phyloP scores from a whole-genome alignment of 2,329 filamentous ascomycete genomes.

The Scopulariopsis brevicaulis region DNA sequence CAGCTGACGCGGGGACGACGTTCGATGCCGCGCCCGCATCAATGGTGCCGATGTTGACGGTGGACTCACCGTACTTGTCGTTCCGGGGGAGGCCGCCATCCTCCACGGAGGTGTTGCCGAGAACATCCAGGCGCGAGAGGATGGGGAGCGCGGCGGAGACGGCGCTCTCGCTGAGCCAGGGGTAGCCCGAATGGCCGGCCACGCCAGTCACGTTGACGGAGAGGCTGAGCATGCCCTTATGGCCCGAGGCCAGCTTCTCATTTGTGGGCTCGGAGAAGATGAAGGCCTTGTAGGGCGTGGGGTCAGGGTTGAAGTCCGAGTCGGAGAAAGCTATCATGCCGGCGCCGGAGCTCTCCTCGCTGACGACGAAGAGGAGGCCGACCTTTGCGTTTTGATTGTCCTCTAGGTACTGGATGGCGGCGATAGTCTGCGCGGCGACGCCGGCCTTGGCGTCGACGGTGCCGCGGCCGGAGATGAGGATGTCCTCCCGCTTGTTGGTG shows the following conservation, averaged over 20 bases:
- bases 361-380: conserved; percentile 57
- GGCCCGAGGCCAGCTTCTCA: conserved; percentile 73
- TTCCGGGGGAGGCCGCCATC: conserved; percentile 56
- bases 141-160: conserved; percentile 41
- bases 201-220: conserved; percentile 58
- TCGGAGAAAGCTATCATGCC: conserved; percentile 58
- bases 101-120: conserved; percentile 53
- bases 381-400: conserved; percentile 38
- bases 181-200: conserved; percentile 82
- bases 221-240: conserved; percentile 75
- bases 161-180: conserved; percentile 76
- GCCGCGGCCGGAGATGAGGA: conserved; percentile 56
- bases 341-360: conserved; percentile 70
- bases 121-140: conserved; percentile 6
- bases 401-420: neutral
- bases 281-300: conserved; percentile 46
- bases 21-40: conserved; percentile 77
- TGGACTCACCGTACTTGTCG: conserved; percentile 74
- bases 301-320: conserved; percentile 17
- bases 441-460: conserved; percentile 61
- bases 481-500: conserved; percentile 23
- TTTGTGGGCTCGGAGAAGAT: conserved; percentile 94
- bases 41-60: conserved; percentile 73
- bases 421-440: conserved; percentile 60
- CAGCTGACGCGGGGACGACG: conserved; percentile 69